Evolutionary conservation across 164 flowering plant genomes (phyloP).

Genomic region (Umbellularia californica): DNA sequence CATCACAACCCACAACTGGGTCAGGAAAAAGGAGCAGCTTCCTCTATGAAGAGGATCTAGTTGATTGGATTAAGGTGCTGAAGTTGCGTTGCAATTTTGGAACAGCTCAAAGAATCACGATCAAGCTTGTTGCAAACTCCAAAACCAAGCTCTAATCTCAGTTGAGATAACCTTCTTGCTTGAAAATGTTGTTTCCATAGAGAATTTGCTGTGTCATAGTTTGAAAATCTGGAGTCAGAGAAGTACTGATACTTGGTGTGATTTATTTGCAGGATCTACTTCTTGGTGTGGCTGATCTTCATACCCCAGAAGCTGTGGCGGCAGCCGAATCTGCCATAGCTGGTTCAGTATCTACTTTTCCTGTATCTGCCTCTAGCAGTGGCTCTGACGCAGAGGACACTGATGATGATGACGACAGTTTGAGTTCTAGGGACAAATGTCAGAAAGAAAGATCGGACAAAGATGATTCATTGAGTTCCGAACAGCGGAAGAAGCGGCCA

Average conservation of each 20-base stretch:
- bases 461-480: constrained; percentile 10
- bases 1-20: no score
- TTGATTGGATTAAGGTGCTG: no score
- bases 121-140: neutral
- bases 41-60: no score
- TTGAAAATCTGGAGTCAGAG: neutral
- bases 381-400: constrained; percentile 27
- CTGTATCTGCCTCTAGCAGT: constrained; percentile 21
- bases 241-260: neutral
- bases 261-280: constrained; percentile 57
- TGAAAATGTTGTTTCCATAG: neutral
- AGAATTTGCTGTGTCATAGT: neutral
- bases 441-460: constrained; percentile 17
- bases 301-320: constrained; percentile 81
- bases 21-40: no score
- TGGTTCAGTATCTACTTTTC: constrained; percentile 34
- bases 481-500: constrained; percentile 29
- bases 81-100: no score
- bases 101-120: no score
- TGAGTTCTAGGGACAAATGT: neutral
- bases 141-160: neutral
- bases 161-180: neutral
- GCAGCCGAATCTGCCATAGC: constrained; percentile 80
- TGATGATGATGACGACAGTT: neutral
- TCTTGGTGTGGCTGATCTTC: constrained; percentile 84